phyloP scores from a whole-genome alignment of 148 eudicot species.

The Bassia scoparia region DNA sequence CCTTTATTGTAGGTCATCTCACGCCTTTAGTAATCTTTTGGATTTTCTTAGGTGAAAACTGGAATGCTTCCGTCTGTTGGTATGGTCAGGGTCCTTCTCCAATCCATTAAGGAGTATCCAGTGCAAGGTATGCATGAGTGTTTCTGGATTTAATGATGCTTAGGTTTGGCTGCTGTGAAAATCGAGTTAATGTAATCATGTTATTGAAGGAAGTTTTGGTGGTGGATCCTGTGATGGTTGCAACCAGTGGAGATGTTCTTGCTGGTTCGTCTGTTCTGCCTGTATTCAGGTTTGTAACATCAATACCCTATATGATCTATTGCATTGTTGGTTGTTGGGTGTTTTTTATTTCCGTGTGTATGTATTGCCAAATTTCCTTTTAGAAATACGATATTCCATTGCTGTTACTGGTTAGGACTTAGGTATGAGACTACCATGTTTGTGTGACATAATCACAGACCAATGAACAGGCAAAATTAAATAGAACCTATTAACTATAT shows the following conservation, averaged over 20 bases:
- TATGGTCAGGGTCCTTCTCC: constrained; percentile 55
- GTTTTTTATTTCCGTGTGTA: neutral
- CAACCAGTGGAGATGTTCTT: constrained; percentile 86
- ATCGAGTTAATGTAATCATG: constrained; percentile 30
- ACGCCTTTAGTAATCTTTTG: neutral
- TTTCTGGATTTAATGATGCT: constrained; percentile 7
- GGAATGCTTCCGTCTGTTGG: constrained; percentile 92
- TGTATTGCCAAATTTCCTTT: neutral
- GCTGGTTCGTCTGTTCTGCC: constrained; percentile 72
- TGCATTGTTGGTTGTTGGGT: neutral
- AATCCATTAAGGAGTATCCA: constrained; percentile 59
- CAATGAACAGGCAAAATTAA: neutral
- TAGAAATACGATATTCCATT: neutral
- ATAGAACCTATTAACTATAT: neutral
- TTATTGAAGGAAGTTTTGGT: constrained; percentile 79
- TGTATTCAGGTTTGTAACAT: constrained; percentile 45
- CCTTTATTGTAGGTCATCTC: no score
- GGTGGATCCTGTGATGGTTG: constrained; percentile 97
- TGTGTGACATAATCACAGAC: neutral
- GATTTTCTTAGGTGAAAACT: constrained; percentile 64
- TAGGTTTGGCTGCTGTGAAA: constrained; percentile 5
- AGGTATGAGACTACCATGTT: neutral
- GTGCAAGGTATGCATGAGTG: constrained; percentile 52
- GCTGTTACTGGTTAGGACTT: neutral
- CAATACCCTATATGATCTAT: neutral